Conservation (phyloP, 495 filamentous ascomycete genomes). For the Hyaloscypha variabilis region DNA sequence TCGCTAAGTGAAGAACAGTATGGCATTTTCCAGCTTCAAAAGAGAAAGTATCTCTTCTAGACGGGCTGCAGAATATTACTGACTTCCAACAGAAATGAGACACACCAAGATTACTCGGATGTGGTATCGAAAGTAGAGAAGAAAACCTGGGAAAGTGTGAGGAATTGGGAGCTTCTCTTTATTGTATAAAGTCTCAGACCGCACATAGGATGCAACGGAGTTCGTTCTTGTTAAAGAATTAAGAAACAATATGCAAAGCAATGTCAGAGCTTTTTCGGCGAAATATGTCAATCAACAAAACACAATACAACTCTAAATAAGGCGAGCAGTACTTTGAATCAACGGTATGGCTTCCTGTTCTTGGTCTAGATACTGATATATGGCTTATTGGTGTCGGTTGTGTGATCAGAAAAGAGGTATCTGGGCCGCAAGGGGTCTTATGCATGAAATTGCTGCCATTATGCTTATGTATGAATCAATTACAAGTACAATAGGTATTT, state of each 20-base stretch:
- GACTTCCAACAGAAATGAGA: neutral
- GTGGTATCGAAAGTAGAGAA: constrained; percentile 62
- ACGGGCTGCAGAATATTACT: neutral
- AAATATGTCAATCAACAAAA: neutral
- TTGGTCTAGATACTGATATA: no score
- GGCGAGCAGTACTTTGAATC: neutral
- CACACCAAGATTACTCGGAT: constrained; percentile 50
- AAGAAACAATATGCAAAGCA: constrained; percentile 10
- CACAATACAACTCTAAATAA: neutral
- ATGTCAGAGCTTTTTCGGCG: neutral
- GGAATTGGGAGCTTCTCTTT: constrained; percentile 14
- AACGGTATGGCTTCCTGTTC: no score
- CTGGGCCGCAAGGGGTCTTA: no score
- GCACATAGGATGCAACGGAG: constrained; percentile 30
- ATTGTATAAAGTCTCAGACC: constrained; percentile 31
- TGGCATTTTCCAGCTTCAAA: constrained; percentile 24
- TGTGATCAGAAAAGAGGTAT: no score
- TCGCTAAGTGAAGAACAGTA: neutral
- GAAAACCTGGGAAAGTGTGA: neutral
- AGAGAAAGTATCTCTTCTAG: constrained; percentile 49
- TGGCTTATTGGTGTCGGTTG: no score
- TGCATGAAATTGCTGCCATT: neutral
- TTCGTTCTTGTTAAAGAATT: constrained; percentile 26
- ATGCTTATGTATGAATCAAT: neutral
- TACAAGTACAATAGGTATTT: neutral